Percentiles rank a stretch among this genome's conserved stretches.
These are phyloP conservation scores for Zygosaccharomyces pseudorouxii DNA, from an alignment of 805 yeast genomes.

Conservation along the genomic window DNA sequence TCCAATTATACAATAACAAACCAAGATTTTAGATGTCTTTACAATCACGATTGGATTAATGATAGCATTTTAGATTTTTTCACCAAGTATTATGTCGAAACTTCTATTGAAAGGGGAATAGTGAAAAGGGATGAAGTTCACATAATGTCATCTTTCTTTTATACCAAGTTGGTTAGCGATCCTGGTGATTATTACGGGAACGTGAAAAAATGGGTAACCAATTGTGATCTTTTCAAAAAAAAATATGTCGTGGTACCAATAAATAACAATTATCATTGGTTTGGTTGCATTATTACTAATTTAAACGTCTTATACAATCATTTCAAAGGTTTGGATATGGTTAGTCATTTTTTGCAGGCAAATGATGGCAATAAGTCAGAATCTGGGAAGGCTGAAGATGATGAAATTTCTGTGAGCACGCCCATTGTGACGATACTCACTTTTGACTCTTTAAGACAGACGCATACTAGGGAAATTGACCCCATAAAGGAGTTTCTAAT, in stretches of 20 bases:
- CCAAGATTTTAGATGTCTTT: constrained; percentile 73
- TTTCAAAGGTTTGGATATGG: constrained; percentile 6
- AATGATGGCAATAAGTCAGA: background rate
- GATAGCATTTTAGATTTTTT: constrained; percentile 86
- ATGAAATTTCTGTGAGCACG: constrained; percentile 16
- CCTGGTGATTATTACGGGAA: constrained; percentile 47
- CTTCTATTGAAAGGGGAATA: constrained; percentile 28
- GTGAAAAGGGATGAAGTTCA: constrained; percentile 39
- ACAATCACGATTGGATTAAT: constrained; percentile 82
- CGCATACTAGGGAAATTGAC: constrained; percentile 46
- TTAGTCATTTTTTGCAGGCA: constrained; percentile 1
- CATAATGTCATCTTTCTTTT: constrained; percentile 81
- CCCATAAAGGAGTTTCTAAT: constrained; percentile 58
- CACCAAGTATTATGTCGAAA: constrained; percentile 52
- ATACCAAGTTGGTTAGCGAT: constrained; percentile 51
- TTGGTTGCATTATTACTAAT: constrained; percentile 64
- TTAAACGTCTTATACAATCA: constrained; percentile 34
- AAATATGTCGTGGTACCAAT: constrained; percentile 73
- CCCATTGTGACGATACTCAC: constrained; percentile 45
- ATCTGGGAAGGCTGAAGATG: constrained; percentile 11
- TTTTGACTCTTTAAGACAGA: constrained; percentile 70
- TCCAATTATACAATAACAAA: constrained; percentile 53
- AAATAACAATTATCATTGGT: constrained; percentile 83
- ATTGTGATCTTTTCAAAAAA: constrained; percentile 55
- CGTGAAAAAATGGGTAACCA: constrained; percentile 74